Evolutionary conservation across 192 early-diverging fungal species (phyloP), one percentile per base, ranked within the genome.

Genomic region (Entomortierella chlamydospora): DNA sequence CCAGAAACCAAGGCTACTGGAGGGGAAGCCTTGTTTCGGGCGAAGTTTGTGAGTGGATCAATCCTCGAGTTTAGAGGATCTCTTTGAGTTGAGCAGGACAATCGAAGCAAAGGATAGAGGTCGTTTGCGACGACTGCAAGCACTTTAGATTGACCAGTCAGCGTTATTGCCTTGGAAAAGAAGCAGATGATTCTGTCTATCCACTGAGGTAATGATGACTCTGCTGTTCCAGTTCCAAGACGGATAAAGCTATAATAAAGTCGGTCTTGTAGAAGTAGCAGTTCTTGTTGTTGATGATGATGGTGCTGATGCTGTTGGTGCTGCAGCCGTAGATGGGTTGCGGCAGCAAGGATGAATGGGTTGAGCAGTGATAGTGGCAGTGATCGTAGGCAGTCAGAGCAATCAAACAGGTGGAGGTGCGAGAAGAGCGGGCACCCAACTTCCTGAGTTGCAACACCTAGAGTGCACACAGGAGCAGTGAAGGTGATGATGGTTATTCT

Each of bases 101-200:
- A 62, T 56, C 69, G 69, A 45, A 56, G 69, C 69, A 71, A 71
- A 61, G 69, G 69, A 62, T 56, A 30, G 26, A 34, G 41, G 29
- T 39, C 69, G 49, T 71, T 71, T 61, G 60, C 69, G 29, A 56
- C 69, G 69, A 62, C 56, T 71, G 53, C 30, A 28, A 56, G 52
- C 41, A 45, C 50, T 37, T 47, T 53, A 18, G 13, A 8, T 39
- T 62, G 60, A 47, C 58, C 60, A 55, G 41, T 61, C 49, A 61
- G 26, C 41, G 64, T 23, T 31, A 9, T 12, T 10, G 53, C n/a
- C 26, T n/a, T 29, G 50, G 25, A 34, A 8, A n/a, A 15, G 26
- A 64, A 18, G 4, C 13, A 28, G 26, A 20, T 53, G 7, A 31
- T 12, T 28, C n/a, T 11, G 5, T 52, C n/a, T 56, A 20, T 66